Base-by-base conservation (phyloP, 805 yeast genomes). In the Lipomyces chichibuensis region DNA sequence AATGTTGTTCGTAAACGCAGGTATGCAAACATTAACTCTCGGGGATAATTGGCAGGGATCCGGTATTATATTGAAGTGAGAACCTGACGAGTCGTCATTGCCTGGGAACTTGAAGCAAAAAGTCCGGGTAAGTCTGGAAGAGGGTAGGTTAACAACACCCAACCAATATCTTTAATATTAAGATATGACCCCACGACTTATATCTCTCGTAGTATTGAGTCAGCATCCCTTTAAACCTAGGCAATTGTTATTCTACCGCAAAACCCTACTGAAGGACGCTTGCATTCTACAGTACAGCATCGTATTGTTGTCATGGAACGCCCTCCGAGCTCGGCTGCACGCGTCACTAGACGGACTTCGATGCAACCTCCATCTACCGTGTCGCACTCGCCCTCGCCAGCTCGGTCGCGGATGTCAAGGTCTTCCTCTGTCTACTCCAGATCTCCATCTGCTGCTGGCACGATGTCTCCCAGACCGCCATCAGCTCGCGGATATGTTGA, bases 401-500 rank as follows among this genome's bases (percentile, higher is more conserved):
- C 63, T 56, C 60, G 69, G 23, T 23, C 25, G 32, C 57, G 51
- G 13, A 25, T 46, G 32, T n/a, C 46, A 20, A 49, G 56, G 4
- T 6, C 17, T 27, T 39, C 57, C n/a, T 23, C 33, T 23, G 32
- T 14, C 55, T 23, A 43, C 29, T 14, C 14, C 27, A 7, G 57
- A 23, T 33, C 64, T 32, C 64, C 64, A 5, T 20, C 57, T 25
- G 46, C 56, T 25, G 32, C 20, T 13, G 20, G 32, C 37, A 43
- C 49, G 49, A 3, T 23, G 25, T 37, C 67, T 3, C 55, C 68
- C 57, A 60, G 63, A 25, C 68, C 66, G 14, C 64, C 62, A 13
- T 57, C 70, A 7, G 55, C 67, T 49, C 59, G 67, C 9, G 69
- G 69, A 9, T 59, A 57, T 33, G 43, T 13, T 13, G 63, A 56